These are phyloP conservation scores for Ceriops tagal DNA, from an alignment of 345 rosid genomes.

Conservation along the genomic window DNA sequence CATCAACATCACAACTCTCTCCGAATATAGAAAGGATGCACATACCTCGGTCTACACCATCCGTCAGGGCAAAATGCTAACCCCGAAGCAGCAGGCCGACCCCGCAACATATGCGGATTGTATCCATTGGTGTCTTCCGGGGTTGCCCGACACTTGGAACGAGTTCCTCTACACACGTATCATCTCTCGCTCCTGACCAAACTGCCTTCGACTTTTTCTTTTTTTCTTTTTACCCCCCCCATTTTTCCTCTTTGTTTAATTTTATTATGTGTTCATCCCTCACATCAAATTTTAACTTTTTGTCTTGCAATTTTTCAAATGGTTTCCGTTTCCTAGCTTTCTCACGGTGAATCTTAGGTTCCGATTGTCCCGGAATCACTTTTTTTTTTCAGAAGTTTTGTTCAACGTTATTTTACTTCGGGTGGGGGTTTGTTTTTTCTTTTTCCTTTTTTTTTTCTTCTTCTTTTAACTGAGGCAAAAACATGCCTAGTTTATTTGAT, in stretches of 20 bases:
- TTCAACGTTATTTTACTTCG: not conserved
- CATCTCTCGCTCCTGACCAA: constrained; percentile 55
- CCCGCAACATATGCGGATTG: constrained; percentile 86
- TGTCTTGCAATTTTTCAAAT: not conserved
- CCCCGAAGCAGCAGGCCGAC: constrained; percentile 71
- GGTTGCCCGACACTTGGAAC: constrained; percentile 91
- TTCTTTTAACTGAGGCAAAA: not conserved
- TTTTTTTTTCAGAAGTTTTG: not conserved
- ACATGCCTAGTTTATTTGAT: constrained; percentile 4
- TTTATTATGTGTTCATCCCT: not conserved
- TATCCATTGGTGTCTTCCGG: constrained; percentile 97
- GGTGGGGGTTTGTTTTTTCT: not conserved
- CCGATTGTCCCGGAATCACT: not conserved
- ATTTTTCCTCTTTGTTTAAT: not conserved
- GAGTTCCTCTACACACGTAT: constrained; percentile 78
- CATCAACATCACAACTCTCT: constrained; percentile 64
- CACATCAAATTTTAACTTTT: not conserved
- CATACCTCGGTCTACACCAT: constrained; percentile 80
- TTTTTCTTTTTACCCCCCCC: not conserved
- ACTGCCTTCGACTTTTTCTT: not conserved
- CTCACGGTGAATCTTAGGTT: not conserved
- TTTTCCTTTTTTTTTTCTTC: not conserved
- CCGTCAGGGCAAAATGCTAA: constrained; percentile 74
- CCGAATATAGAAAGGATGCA: constrained; percentile 85
- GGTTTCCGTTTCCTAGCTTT: not conserved